phyloP scores from a whole-genome alignment of 140 eudicot genomes.

The Oenanthe javanica region DNA sequence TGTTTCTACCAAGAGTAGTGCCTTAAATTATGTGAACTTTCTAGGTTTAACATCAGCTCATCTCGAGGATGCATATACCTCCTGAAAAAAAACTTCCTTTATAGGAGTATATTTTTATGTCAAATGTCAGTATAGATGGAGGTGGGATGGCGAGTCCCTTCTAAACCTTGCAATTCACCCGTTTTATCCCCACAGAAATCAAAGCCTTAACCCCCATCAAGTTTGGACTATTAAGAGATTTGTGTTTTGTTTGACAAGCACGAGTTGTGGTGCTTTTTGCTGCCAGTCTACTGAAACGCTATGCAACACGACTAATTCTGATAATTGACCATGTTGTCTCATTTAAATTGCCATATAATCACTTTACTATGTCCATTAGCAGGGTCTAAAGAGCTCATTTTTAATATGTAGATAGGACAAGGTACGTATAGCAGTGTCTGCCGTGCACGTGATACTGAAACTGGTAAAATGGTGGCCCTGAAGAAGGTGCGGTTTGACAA shows the following conservation, averaged over 20 bases:
- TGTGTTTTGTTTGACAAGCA: neutral
- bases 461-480: slow-evolving; percentile 64
- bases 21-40: neutral
- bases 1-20: neutral
- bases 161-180: neutral
- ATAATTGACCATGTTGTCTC: neutral
- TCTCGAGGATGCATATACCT: neutral
- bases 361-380: neutral
- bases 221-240: neutral
- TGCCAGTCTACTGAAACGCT: neutral
- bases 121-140: neutral
- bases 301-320: neutral
- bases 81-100: neutral
- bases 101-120: neutral
- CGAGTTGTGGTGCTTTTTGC: neutral
- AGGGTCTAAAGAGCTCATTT: neutral
- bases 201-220: neutral
- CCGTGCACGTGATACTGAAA: slow-evolving; percentile 57
- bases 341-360: neutral
- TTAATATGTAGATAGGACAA: slow-evolving; percentile 64
- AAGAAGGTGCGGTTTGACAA: slow-evolving; percentile 92
- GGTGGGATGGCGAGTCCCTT: neutral
- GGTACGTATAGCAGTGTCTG: slow-evolving; percentile 84
- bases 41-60: neutral
- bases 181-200: neutral